These are phyloP conservation scores for Aspergillus alliaceus DNA, from an alignment of 2,329 filamentous ascomycete species.

Conservation along the genomic window DNA sequence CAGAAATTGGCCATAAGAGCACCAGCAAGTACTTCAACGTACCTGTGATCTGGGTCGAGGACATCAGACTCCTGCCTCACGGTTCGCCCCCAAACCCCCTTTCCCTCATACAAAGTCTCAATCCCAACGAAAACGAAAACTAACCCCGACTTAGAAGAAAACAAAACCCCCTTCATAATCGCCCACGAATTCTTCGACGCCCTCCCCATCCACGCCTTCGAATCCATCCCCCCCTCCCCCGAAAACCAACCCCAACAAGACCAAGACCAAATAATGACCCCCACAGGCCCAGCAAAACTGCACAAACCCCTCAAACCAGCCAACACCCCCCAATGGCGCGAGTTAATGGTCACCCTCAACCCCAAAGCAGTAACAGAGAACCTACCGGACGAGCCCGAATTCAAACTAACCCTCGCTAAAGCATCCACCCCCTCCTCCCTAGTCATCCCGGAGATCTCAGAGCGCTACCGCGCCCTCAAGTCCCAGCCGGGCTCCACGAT, in stretches of 20 bases:
- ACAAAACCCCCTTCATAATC: slow-evolving; percentile 84
- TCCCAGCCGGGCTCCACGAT: slow-evolving; percentile 68
- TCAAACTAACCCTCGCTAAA: slow-evolving; percentile 78
- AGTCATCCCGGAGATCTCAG: slow-evolving; percentile 78
- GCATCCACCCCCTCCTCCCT: slow-evolving; percentile 76
- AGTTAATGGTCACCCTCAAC: slow-evolving; percentile 73
- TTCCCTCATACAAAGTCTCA: too few species aligned
- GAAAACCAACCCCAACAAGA: slow-evolving; percentile 49
- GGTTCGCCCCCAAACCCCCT: slow-evolving; percentile 49
- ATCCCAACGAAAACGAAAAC: neutral
- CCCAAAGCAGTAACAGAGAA: slow-evolving; percentile 56
- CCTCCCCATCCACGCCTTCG: slow-evolving; percentile 91
- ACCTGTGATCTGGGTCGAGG: slow-evolving; percentile 87
- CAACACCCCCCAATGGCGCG: slow-evolving; percentile 69
- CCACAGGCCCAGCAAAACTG: slow-evolving; percentile 49
- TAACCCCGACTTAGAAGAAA: slow-evolving; percentile 49
- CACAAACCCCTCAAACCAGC: slow-evolving; percentile 41
- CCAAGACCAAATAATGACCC: slow-evolving; percentile 51
- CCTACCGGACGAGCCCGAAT: slow-evolving; percentile 66
- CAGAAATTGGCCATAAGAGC: slow-evolving; percentile 71
- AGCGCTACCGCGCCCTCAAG: slow-evolving; percentile 75
- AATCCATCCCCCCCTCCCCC: slow-evolving; percentile 62
- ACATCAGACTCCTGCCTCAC: slow-evolving; percentile 77
- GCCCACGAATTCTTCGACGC: slow-evolving; percentile 99
- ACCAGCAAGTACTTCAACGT: slow-evolving; percentile 71